Percentiles rank a stretch among this genome's conserved stretches.
Evolutionary conservation across 257 asterid species (phyloP).

Genomic region (Jaltomata sinuosa): DNA sequence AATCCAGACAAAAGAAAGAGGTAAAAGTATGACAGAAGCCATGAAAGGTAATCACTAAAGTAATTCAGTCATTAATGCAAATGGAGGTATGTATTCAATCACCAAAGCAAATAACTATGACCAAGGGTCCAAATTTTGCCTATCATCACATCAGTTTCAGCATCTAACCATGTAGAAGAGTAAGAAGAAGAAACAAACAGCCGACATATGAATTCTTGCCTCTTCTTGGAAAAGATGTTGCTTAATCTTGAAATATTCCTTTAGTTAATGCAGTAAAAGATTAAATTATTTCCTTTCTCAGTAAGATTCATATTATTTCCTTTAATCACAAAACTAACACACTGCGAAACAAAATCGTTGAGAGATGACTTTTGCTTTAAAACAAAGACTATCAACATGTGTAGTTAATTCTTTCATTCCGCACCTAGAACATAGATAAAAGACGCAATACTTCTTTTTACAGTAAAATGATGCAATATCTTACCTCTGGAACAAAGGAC

Average conservation of each 20-base stretch:
- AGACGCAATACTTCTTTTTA: not conserved
- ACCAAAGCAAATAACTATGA: not conserved
- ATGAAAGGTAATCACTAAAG: not conserved
- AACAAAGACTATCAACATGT: not conserved
- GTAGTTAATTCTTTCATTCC: not conserved
- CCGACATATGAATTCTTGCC: not conserved
- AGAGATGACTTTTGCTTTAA: not conserved
- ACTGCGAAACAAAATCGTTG: not conserved
- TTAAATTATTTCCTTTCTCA: not conserved
- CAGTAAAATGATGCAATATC: not conserved
- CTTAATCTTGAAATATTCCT: not conserved
- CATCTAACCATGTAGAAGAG: not conserved
- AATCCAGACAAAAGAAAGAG: not conserved
- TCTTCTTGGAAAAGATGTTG: not conserved
- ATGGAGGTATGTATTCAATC: not conserved
- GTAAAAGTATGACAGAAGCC: not conserved
- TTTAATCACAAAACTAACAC: not conserved
- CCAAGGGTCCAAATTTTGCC: not conserved
- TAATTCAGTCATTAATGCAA: not conserved
- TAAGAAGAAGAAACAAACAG: not conserved
- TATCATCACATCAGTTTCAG: not conserved
- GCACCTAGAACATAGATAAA: not conserved
- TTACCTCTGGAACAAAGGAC: constrained; percentile 81
- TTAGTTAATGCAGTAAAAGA: not conserved
- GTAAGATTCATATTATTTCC: not conserved